Evolutionary conservation across 176 grass and related monocot genomes (phyloP).

Genomic region (Zizania latifolia): DNA sequence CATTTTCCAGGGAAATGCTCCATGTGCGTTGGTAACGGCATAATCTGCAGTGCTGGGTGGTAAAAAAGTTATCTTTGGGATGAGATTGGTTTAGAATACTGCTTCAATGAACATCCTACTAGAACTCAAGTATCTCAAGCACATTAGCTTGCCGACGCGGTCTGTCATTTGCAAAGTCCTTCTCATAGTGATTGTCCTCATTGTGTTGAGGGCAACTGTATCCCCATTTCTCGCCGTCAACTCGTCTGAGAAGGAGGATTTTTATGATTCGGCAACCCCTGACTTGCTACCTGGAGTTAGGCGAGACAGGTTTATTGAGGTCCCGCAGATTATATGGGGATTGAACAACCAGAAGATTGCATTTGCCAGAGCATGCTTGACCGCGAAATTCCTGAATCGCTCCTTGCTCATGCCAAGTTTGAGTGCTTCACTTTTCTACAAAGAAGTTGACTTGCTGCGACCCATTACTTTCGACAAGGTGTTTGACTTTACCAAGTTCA

Average conservation of each 20-base stretch:
- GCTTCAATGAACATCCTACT: conserved; percentile 39
- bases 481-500: conserved; percentile 87
- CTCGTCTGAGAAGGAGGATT: conserved; percentile 45
- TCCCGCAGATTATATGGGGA: conserved; percentile 98
- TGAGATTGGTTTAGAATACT: conserved; percentile 20
- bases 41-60: not conserved
- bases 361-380: conserved; percentile 81
- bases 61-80: not conserved
- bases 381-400: conserved; percentile 73
- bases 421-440: conserved; percentile 93
- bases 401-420: conserved; percentile 95
- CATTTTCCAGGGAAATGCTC: not conserved
- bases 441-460: conserved; percentile 86
- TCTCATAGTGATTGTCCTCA: conserved; percentile 42
- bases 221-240: conserved; percentile 50
- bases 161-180: conserved; percentile 48
- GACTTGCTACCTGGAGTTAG: conserved; percentile 51
- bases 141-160: conserved; percentile 40
- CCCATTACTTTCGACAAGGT: conserved; percentile 81
- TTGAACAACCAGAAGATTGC: conserved; percentile 99
- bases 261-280: conserved; percentile 31
- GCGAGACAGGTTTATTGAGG: conserved; percentile 71
- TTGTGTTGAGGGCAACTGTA: conserved; percentile 51
- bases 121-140: conserved; percentile 48
- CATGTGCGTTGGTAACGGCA: not conserved